Percentiles rank a stretch among this genome's conserved stretches.
These are phyloP conservation scores for Penicillium sp. DNA, from an alignment of 2,329 filamentous ascomycete genomes.

Conservation along the genomic window DNA sequence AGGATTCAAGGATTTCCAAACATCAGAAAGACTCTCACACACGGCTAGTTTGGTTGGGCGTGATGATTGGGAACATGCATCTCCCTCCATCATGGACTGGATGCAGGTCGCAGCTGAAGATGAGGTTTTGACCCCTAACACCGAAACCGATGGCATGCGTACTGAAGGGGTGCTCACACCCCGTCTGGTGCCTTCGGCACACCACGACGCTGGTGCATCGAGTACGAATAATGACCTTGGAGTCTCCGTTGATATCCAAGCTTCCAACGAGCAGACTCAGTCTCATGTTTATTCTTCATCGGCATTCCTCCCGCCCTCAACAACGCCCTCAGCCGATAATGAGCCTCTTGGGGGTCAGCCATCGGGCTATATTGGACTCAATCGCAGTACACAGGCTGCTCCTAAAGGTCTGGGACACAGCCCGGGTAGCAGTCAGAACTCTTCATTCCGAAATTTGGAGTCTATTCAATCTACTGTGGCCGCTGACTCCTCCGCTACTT, in stretches of 20 bases:
- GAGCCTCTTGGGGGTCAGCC: neutral
- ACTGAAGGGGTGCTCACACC: constrained; percentile 32
- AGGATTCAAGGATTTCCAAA: constrained; percentile 31
- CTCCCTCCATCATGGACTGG: constrained; percentile 52
- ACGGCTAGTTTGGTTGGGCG: constrained; percentile 46
- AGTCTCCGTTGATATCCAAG: constrained; percentile 45
- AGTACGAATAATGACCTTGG: constrained; percentile 42
- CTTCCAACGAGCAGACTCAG: constrained; percentile 12
- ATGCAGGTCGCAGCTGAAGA: constrained; percentile 48
- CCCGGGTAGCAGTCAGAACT: constrained; percentile 39
- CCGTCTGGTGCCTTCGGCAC: constrained; percentile 19
- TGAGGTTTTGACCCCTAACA: constrained; percentile 40
- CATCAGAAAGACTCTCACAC: constrained; percentile 30
- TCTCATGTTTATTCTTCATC: neutral
- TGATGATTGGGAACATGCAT: constrained; percentile 52
- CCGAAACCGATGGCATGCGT: constrained; percentile 23
- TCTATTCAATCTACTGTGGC: constrained; percentile 33
- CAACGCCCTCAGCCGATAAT: neutral
- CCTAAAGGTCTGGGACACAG: constrained; percentile 27
- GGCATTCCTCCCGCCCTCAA: neutral
- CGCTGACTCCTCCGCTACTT: constrained; percentile 40
- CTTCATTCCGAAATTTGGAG: constrained; percentile 34
- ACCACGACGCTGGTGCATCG: constrained; percentile 15
- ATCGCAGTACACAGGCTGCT: neutral
- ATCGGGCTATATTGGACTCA: neutral